Evolutionary conservation across 148 eudicot species (phyloP).

Genomic region (Vaccinium macrocarpon): DNA sequence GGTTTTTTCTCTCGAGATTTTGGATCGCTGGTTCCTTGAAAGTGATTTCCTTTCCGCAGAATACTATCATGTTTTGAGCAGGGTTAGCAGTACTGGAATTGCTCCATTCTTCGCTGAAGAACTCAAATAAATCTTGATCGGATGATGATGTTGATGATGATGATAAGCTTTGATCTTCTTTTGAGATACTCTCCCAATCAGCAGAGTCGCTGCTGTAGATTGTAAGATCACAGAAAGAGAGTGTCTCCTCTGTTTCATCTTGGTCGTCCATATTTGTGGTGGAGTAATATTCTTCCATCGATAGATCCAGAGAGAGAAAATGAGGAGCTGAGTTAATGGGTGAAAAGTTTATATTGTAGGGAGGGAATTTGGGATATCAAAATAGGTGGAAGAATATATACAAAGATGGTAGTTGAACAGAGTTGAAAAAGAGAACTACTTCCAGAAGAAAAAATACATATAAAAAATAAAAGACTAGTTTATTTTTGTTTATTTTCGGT

Average conservation of each 20-base stretch:
- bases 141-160: constrained; percentile 12
- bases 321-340: background rate
- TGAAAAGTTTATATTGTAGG: background rate
- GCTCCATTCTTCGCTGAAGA: constrained; percentile 27
- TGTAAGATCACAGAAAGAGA: constrained; percentile 32
- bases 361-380: background rate
- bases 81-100: background rate
- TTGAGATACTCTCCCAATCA: background rate
- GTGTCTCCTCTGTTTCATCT: constrained; percentile 24
- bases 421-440: background rate
- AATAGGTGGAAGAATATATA: background rate
- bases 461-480: too few species aligned
- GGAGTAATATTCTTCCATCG: background rate
- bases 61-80: constrained; percentile 20
- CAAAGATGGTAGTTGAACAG: background rate
- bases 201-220: constrained; percentile 19
- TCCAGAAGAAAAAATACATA: background rate
- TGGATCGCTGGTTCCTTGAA: background rate
- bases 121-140: constrained; percentile 32
- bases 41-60: constrained; percentile 14
- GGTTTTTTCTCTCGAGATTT: background rate
- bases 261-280: background rate
- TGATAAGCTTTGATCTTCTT: constrained; percentile 6
- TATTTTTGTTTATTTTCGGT: too few species aligned
- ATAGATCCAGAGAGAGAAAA: background rate